phyloP scores from a whole-genome alignment of 768 basidiomycete genomes.

The Trametes sanguinea region DNA sequence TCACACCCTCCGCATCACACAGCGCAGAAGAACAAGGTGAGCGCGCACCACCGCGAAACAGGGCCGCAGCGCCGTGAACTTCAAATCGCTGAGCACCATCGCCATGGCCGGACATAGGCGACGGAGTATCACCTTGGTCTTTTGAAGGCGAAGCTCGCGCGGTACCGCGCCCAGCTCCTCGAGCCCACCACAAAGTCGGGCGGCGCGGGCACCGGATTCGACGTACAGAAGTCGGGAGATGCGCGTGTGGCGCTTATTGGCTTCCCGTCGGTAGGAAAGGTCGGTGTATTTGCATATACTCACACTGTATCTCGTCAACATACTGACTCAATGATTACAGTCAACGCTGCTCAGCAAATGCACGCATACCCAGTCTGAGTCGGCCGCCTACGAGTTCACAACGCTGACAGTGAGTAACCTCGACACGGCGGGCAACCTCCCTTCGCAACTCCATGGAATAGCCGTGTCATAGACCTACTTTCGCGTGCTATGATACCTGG shows the following conservation, averaged over 20 bases:
- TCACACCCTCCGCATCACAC: not conserved
- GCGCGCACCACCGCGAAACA: not conserved
- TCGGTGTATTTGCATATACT: conserved; percentile 20
- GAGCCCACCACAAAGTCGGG: conserved; percentile 88
- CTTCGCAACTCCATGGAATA: no score
- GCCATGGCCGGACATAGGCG: conserved; percentile 49
- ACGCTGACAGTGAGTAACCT: conserved; percentile 86
- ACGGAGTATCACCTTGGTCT: conserved; percentile 94
- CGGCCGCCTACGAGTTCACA: conserved; percentile 95
- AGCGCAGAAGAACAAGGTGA: conserved; percentile 97
- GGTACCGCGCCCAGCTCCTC: conserved; percentile 92
- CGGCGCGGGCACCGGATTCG: conserved; percentile 81
- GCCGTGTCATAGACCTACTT: no score
- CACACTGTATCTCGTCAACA: not conserved
- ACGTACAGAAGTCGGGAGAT: conserved; percentile 86
- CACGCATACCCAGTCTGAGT: conserved; percentile 86
- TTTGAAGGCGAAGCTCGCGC: conserved; percentile 91
- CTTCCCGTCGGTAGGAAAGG: conserved; percentile 95
- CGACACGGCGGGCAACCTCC: no score
- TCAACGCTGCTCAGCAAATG: conserved; percentile 91
- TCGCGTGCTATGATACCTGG: no score
- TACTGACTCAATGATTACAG: conserved; percentile 37
- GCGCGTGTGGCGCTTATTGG: conserved; percentile 91
- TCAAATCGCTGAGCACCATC: conserved; percentile 7
- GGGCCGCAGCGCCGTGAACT: not conserved